Evolutionary conservation across 805 yeast species (phyloP).

Genomic region (Kodamaea kaohsiungensis): DNA sequence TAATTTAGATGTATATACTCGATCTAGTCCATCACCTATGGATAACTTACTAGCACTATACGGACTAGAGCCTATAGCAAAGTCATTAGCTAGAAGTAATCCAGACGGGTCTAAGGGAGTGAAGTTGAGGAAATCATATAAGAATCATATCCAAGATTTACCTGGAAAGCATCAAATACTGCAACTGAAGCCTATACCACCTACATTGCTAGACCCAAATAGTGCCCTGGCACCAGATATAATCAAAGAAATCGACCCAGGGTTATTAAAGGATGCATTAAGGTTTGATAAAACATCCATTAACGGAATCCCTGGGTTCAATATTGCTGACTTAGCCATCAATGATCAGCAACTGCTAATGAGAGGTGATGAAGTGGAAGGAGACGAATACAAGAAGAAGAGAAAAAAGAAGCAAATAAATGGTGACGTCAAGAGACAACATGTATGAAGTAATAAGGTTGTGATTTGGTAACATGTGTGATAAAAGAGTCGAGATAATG

Average conservation of each 20-base stretch:
- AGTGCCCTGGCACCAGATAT: slow-evolving; percentile 43
- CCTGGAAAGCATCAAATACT: slow-evolving; percentile 78
- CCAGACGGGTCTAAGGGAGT: slow-evolving; percentile 90
- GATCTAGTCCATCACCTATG: slow-evolving; percentile 67
- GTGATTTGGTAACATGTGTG: not conserved
- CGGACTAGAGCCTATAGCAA: slow-evolving; percentile 64
- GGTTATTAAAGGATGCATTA: slow-evolving; percentile 50
- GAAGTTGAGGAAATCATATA: slow-evolving; percentile 90
- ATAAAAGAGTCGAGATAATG: not conserved
- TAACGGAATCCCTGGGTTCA: slow-evolving; percentile 77
- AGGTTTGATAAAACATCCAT: slow-evolving; percentile 64
- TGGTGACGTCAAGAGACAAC: slow-evolving; percentile 41
- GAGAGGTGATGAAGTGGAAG: slow-evolving; percentile 44
- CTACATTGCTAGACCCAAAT: slow-evolving; percentile 38
- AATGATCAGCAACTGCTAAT: slow-evolving; percentile 46
- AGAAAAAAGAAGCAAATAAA: slow-evolving; percentile 42
- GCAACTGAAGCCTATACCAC: slow-evolving; percentile 37
- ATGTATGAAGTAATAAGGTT: slow-evolving; percentile 17
- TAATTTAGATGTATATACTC: slow-evolving; percentile 32
- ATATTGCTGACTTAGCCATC: slow-evolving; percentile 64
- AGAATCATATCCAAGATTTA: slow-evolving; percentile 84
- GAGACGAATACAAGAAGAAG: slow-evolving; percentile 37
- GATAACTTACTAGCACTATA: slow-evolving; percentile 71
- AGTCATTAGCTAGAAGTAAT: slow-evolving; percentile 81
- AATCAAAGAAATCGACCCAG: slow-evolving; percentile 51